These are phyloP conservation scores for Phlegmacium glaucopus DNA, from an alignment of 768 basidiomycete genomes.

Conservation along the genomic window DNA sequence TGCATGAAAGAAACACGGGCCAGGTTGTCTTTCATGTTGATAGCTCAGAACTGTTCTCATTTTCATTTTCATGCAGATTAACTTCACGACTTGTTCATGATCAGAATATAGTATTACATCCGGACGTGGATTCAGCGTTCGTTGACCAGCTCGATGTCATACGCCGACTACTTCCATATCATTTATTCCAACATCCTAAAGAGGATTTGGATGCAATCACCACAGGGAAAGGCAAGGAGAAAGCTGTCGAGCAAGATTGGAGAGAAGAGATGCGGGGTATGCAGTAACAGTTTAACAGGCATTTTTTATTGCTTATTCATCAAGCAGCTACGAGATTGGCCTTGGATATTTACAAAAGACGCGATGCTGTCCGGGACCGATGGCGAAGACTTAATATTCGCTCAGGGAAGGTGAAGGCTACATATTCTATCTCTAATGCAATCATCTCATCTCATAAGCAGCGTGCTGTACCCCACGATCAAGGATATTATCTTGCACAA, in stretches of 20 bases:
- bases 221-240: slow-evolving; percentile 60
- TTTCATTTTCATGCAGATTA: slow-evolving; percentile 38
- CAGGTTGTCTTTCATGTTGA: slow-evolving; percentile 30
- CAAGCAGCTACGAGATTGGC: slow-evolving; percentile 66
- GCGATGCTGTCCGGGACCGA: slow-evolving; percentile 50
- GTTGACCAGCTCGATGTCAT: slow-evolving; percentile 57
- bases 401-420: slow-evolving; percentile 50
- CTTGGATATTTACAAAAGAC: slow-evolving; percentile 59
- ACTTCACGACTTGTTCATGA: slow-evolving; percentile 55
- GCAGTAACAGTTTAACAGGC: slow-evolving; percentile 10
- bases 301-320: slow-evolving; percentile 2
- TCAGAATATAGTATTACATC: slow-evolving; percentile 55
- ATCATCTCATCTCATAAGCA: slow-evolving; percentile 22
- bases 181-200: slow-evolving; percentile 71
- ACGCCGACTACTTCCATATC: slow-evolving; percentile 74
- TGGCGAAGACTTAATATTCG: slow-evolving; percentile 53
- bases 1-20: slow-evolving; percentile 42
- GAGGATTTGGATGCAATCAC: slow-evolving; percentile 49
- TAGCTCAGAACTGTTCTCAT: neutral
- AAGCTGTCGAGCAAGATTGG: slow-evolving; percentile 42
- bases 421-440: neutral
- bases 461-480: slow-evolving; percentile 60
- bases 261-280: slow-evolving; percentile 51
- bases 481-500: slow-evolving; percentile 62
- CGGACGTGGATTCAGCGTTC: slow-evolving; percentile 72